Percentiles rank a stretch among this genome's conserved stretches.
Evolutionary conservation across 345 rosid genomes (phyloP).

Genomic region (Pistacia vera): DNA sequence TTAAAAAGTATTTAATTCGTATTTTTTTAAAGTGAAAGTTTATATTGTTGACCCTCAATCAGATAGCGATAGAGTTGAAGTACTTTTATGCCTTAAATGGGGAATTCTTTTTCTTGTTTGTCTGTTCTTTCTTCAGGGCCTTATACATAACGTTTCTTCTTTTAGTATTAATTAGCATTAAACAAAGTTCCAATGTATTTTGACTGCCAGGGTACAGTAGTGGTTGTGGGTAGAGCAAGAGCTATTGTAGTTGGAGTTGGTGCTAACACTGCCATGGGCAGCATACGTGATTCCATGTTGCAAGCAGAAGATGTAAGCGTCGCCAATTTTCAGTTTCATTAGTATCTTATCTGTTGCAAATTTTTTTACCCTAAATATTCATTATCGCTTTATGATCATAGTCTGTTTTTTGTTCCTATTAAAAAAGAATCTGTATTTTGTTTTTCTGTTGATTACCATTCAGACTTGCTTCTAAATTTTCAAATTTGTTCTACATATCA

Average conservation of each 20-base stretch:
- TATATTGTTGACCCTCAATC: no score
- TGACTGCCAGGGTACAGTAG: slow-evolving; percentile 88
- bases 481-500: slow-evolving; percentile 7
- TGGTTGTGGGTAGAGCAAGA: slow-evolving; percentile 93
- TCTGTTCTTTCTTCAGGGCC: not conserved
- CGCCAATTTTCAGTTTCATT: slow-evolving; percentile 12
- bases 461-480: slow-evolving; percentile 8
- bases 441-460: slow-evolving; percentile 10
- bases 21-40: no score
- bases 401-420: no score
- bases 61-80: no score
- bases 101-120: not conserved
- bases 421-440: not conserved
- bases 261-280: slow-evolving; percentile 97
- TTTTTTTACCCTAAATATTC: not conserved
- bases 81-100: no score
- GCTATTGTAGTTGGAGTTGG: slow-evolving; percentile 96
- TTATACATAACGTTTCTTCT: slow-evolving; percentile 8
- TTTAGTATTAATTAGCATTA: slow-evolving; percentile 11
- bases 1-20: no score
- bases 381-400: not conserved
- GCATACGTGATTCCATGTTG: slow-evolving; percentile 96
- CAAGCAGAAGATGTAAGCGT: slow-evolving; percentile 82
- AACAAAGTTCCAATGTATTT: slow-evolving; percentile 20
- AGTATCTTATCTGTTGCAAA: slow-evolving; percentile 8